Evolutionary conservation across 129 eudicot species (phyloP), one percentile per base, ranked within the genome.

Genomic region (Chrysanthemum lavandulifolium): DNA sequence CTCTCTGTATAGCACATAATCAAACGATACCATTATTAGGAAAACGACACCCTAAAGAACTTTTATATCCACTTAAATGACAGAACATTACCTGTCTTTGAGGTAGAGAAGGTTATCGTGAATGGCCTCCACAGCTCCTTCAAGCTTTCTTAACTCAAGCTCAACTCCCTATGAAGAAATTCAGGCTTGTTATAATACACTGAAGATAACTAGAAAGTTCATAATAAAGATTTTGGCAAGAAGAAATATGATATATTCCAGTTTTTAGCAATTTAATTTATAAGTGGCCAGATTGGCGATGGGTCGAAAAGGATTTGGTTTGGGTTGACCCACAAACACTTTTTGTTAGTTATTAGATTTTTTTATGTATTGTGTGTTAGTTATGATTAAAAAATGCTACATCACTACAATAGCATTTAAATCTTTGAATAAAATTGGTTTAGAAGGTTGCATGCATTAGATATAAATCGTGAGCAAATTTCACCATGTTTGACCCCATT

Each of bases 101-200:
- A 91, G 88, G 76, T 84, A 82, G 21, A 86, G 72, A 36, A 91
- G 79, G 78, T 88, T 91, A 76, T 91, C 97, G 77, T 86, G 96
- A 76, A 91, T 91, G 76, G 96, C 96, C 74, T 91, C 90, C 61
- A 91, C 96, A 40, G 89, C 90, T 74, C 87, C 97, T 82, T 91
- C 96, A 74, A 91, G 97, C 82, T 84, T 91, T 86, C 85, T 86
- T 72, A 91, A 78, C 78, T 91, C 97, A 43, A 91, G 96, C 79
- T 91, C 97, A 63, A 91, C 83, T 18, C 97, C 97, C 96, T 91
- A 72, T 48, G 11, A 79, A 68, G 43, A 40, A 64, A 31, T 57
- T 72, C 23, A 50, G 73, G 25, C 6, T 25, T n/a, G 45, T 61
- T 48, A 49, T 65, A 80, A 19, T 56, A 50, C 67, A 65, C 61